phyloP scores from a whole-genome alignment of 139 green algal genomes.

The Marvania coccoides region DNA sequence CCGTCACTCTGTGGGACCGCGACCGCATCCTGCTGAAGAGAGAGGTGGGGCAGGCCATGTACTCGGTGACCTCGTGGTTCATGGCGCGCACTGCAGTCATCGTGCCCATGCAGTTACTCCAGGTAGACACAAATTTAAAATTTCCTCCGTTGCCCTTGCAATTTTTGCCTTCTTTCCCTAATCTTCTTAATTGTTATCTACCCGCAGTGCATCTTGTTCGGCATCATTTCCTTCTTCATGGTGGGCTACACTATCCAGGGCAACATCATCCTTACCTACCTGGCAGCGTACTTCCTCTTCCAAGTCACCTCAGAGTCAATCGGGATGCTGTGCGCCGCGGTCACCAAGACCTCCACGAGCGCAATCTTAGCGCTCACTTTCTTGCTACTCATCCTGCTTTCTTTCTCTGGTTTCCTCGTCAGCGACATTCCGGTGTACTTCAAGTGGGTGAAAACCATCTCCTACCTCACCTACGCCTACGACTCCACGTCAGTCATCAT shows the following conservation, averaged over 20 bases:
- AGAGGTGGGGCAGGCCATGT: constrained; percentile 32
- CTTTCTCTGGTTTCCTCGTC: constrained; percentile 53
- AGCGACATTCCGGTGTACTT: constrained; percentile 42
- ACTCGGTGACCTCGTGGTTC: constrained; percentile 17
- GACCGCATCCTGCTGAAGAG: constrained; percentile 42
- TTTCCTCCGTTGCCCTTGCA: too few species aligned
- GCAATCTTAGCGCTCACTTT: constrained; percentile 44
- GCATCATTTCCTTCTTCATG: constrained; percentile 10
- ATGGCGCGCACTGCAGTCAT: constrained; percentile 5
- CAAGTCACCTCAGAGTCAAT: constrained; percentile 36
- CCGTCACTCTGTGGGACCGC: constrained; percentile 33
- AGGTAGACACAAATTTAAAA: not conserved
- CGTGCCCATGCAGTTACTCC: constrained; percentile 5
- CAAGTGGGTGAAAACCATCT: constrained; percentile 39
- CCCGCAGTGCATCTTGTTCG: not conserved
- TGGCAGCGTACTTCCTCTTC: constrained; percentile 30
- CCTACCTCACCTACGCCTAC: constrained; percentile 51
- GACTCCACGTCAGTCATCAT: constrained; percentile 8
- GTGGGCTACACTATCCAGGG: constrained; percentile 12
- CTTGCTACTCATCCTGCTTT: constrained; percentile 47
- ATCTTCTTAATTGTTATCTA: not conserved
- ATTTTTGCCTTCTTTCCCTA: constrained; percentile 1
- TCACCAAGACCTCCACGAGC: constrained; percentile 29
- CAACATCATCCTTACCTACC: constrained; percentile 12
- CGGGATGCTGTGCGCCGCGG: constrained; percentile 35